Evolutionary conservation across 371 early-diverging fungal genomes (phyloP), one percentile per base, ranked within the genome.

Genomic region (Actinomucor elegans): DNA sequence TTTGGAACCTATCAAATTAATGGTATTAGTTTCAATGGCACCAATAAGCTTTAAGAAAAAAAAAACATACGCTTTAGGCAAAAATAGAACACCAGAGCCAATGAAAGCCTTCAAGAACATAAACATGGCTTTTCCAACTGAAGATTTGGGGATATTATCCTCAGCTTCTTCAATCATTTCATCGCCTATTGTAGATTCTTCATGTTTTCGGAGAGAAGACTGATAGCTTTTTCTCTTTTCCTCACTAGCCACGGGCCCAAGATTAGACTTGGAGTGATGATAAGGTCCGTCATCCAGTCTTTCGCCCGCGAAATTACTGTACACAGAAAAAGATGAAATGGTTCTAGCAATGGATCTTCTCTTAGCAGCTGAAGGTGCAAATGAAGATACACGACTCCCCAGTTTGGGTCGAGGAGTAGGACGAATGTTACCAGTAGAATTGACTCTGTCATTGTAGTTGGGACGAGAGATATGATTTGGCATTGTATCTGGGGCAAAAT

Each of bases 91-190:
- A 18, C 89, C 89, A 7, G 87, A 87, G 14, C 89, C 91, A 52
- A 90, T 83, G 59, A 89, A 90, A 5, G 89, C 85, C 65, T 91
- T 91, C 52, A 88, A 64, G 21, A 89, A 72, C 79, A 91, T 73
- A 55, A 91, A 85, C 60, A 86, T 84, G 12, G 87, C 88, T 63
- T 88, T 90, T 41, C 73, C 71, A 12, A 74, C 75, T 0, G 83
- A 79, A 6, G 89, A 79, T 24, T 78, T 77, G 5, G 81, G 69
- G 1, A 60, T 12, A 1, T 18, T 40, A 5, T 50, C 51, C 11
- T 49, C 49, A 21, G 21, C 37, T 3, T 52, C 44, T 6, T 46
- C 59, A 17, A 40, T 26, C 20, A 44, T 17, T 33, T 57, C 55
- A 7, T 53, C 57, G 8, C 40, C 54, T 1, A 52, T 14, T 1